phyloP scores from a whole-genome alignment of 768 basidiomycete genomes.

The Rickenella mellea region DNA sequence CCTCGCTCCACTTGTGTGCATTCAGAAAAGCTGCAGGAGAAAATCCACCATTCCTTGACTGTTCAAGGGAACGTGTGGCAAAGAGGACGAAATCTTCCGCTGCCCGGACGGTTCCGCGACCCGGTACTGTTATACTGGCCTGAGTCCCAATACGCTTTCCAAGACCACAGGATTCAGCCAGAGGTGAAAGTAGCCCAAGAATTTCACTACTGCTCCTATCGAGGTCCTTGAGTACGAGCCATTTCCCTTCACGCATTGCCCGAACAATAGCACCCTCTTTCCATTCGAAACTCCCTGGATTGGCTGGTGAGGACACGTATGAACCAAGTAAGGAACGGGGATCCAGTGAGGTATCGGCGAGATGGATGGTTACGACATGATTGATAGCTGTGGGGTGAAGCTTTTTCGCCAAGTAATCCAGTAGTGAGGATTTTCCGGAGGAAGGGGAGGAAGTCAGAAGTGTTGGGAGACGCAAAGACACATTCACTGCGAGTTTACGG shows the following conservation, averaged over 20 bases:
- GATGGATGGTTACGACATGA: constrained; percentile 77
- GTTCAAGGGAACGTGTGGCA: constrained; percentile 67
- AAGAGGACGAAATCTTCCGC: constrained; percentile 78
- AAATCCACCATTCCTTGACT: constrained; percentile 38
- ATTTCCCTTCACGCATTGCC: constrained; percentile 82
- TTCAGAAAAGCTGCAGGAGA: constrained; percentile 69
- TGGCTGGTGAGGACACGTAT: constrained; percentile 77
- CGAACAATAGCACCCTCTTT: constrained; percentile 89
- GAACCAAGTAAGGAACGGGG: constrained; percentile 89
- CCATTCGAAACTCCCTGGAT: constrained; percentile 90
- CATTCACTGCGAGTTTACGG: constrained; percentile 48
- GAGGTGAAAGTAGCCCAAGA: constrained; percentile 75
- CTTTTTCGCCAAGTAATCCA: constrained; percentile 64
- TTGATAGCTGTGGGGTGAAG: constrained; percentile 50
- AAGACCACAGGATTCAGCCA: constrained; percentile 62
- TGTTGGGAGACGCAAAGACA: constrained; percentile 64
- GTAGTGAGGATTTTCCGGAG: constrained; percentile 75
- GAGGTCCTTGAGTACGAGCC: constrained; percentile 89
- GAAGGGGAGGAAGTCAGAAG: constrained; percentile 82
- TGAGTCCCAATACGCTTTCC: constrained; percentile 70
- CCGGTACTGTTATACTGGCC: constrained; percentile 63
- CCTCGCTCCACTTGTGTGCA: constrained; percentile 72
- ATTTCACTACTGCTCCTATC: constrained; percentile 88
- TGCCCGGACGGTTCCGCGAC: constrained; percentile 65
- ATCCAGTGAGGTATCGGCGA: constrained; percentile 93